Base-by-base conservation (phyloP, 2,329 filamentous ascomycete species). In the Hypoxylon sp. region DNA sequence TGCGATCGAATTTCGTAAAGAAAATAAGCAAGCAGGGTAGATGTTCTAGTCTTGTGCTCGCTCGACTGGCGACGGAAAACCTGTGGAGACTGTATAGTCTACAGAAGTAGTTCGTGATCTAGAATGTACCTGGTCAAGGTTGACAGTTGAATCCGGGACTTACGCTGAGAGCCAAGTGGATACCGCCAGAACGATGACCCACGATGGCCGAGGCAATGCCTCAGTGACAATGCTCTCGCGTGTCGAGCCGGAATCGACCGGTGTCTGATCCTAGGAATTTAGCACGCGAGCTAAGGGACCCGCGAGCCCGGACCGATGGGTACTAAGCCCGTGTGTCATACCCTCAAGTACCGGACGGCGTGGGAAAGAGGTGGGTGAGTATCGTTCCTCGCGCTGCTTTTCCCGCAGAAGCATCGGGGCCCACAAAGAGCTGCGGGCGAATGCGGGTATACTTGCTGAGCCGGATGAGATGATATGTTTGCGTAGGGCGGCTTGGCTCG, bases 131-230 rank as follows among this genome's bases (percentile, higher is more conserved):
- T 26, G 29, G 40, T 35, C 15, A 41, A 43, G 16, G 13, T 40
- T 26, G 32, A 15, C 21, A 25, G 23, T 52, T 21, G 71, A 63
- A 26, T 49, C 29, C 16, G 32, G 49, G 17, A 43, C 55, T 9
- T 13, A 41, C 20, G 49, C 27, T 38, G 21, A 35, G 30, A 21
- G 38, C 23, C 17, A 19, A 48, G 55, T 55, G 46, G 43, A 37
- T 40, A 29, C 35, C 13, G 6, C 20, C 25, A 31, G 20, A 45
- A 38, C 7, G 11, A 17, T 17, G 29, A 30, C 37, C 42, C 25
- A 31, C 47, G 27, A 23, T 31, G 37, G 19, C 31, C 25, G 40
- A 57, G 37, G 38, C 36, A 27, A 23, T 25, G n/a, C 13, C n/a
- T n/a, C n/a, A n/a, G 12, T 34, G 29, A 12, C 31, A 34, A 47